Evolutionary conservation across 225 moss, liverwort and hornwort species (phyloP).

Genomic region (Pleurozium schreberi): DNA sequence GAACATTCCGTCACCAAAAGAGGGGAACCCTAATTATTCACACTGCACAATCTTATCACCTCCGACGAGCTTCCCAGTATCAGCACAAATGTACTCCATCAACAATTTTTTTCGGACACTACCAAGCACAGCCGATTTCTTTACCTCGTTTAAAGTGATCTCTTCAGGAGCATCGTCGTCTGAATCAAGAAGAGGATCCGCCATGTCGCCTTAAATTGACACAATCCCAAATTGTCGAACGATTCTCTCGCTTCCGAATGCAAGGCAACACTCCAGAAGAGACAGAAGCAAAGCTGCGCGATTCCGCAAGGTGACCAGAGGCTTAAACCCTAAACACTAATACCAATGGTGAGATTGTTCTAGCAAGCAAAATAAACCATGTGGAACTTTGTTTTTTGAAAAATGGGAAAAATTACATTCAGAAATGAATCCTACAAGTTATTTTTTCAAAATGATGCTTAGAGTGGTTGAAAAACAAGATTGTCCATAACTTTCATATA

Average conservation of each 20-base stretch:
- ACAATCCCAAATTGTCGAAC: not conserved
- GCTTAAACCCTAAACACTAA: not conserved
- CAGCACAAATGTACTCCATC: not conserved
- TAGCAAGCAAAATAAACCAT: no score
- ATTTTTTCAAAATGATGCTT: no score
- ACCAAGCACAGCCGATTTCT: not conserved
- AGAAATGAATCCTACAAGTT: no score
- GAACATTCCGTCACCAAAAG: not conserved
- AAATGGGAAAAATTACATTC: no score
- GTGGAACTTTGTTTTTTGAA: no score
- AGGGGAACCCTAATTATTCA: not conserved
- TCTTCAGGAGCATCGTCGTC: constrained; percentile 34
- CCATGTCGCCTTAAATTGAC: not conserved
- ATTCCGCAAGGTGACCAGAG: not conserved
- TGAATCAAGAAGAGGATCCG: not conserved
- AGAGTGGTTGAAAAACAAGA: no score
- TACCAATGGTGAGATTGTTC: no score
- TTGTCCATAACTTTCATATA: no score
- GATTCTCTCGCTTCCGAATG: not conserved
- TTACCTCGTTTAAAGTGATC: constrained; percentile 29
- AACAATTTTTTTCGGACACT: not conserved
- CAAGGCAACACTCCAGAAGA: not conserved
- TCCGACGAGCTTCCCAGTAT: not conserved
- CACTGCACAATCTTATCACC: not conserved
- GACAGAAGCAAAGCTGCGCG: not conserved